Percentiles rank a stretch among this genome's conserved stretches.
Conservation (phyloP, 768 basidiomycete species). For the Vararia minispora region DNA sequence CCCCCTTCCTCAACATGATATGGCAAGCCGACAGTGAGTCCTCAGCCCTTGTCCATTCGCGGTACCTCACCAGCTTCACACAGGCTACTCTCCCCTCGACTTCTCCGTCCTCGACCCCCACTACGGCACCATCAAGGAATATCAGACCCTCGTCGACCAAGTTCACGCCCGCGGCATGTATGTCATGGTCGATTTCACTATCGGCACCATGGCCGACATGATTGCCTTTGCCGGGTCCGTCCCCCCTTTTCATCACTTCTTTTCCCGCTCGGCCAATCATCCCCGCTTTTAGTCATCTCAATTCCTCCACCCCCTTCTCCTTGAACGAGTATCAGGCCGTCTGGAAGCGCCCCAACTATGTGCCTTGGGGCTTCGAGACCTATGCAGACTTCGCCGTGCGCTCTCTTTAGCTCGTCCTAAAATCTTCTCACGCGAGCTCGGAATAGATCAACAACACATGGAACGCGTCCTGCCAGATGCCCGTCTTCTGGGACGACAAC, state of each 20-base stretch:
- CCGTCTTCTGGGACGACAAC: conserved; percentile 72
- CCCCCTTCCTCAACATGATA: conserved; percentile 90
- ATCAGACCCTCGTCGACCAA: conserved; percentile 62
- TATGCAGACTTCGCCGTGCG: conserved; percentile 75
- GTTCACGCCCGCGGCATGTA: conserved; percentile 83
- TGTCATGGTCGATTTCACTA: conserved; percentile 87
- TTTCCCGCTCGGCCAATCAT: conserved; percentile 5
- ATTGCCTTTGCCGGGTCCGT: conserved; percentile 75
- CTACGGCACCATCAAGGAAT: conserved; percentile 78
- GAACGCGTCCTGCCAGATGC: conserved; percentile 65
- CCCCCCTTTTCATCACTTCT: conserved; percentile 6
- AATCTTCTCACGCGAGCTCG: conserved; percentile 3
- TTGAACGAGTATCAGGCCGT: conserved; percentile 60
- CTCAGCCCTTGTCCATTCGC: neutral
- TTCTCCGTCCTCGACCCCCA: conserved; percentile 88
- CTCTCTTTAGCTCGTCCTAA: conserved; percentile 4
- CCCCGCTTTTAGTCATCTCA: conserved; percentile 60
- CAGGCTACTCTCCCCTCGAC: conserved; percentile 90
- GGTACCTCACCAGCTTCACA: conserved; percentile 6
- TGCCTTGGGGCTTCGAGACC: conserved; percentile 78
- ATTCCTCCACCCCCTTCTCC: conserved; percentile 69
- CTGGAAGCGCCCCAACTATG: conserved; percentile 67
- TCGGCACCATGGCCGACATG: conserved; percentile 85
- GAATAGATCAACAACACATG: conserved; percentile 52
- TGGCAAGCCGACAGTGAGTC: conserved; percentile 91